Evolutionary conservation across 176 grass and related monocot genomes (phyloP), one percentile per base, ranked within the genome.

Genomic region (Panicum miliaceum): DNA sequence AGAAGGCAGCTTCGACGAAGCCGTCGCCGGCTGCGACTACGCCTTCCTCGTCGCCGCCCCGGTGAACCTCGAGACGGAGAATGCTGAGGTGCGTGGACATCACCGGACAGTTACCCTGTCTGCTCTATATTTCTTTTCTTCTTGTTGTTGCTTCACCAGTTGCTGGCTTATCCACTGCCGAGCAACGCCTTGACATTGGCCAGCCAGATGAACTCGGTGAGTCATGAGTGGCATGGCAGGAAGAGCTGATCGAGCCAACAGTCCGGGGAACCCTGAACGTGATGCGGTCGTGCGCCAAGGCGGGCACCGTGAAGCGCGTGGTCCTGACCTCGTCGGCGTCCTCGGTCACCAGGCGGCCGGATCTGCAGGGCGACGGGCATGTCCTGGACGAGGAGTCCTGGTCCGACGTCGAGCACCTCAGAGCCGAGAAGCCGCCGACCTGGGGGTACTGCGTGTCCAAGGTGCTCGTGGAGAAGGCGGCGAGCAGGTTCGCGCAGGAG

Each of bases 11-110:
- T 97, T 94, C 10, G 89, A 94, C n/a, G 88, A 86, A 5, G 90
- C 90, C 4, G 59, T 92, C 8, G 66, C 64, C 7, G 84, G 86
- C 63, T 91, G 93, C 54, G 26, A 84, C 14, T 92, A 76, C 48
- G 90, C 86, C 46, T 96, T 96, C 86, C 83, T 91, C 67, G 71
- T 92, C 1, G 90, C 93, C 0, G 93, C 93, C 54, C 93, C 93
- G 1, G 86, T 89, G 78, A 90, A 89, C 9, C 16, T 91, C 53
- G 52, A 20, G 63, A 38, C 86, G 8, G 23, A 88, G 47, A 84
- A 89, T 16, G 64, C 90, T 0, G 90, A 95, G 82, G 93, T 91
- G 23, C 50, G 10, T 0, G 25, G n/a, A 7, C 38, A 70, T 45
- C 68, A 45, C 12, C 26, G 29, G 9, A 62, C 25, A 62, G 11